These are phyloP conservation scores for Trametes versicolor DNA, from an alignment of 1,284 basidiomycete genomes.

Conservation along the genomic window DNA sequence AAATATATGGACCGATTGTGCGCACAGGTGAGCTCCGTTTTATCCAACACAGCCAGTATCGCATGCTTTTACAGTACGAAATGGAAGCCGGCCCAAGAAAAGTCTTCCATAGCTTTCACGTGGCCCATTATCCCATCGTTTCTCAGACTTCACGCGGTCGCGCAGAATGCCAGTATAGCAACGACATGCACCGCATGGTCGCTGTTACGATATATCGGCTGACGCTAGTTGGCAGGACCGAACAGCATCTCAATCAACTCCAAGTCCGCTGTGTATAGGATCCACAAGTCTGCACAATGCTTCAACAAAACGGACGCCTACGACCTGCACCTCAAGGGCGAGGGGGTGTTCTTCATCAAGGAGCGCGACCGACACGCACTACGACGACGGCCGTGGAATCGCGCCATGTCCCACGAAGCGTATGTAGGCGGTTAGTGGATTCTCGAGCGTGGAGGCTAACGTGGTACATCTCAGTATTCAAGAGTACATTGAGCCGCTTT, in stretches of 20 bases:
- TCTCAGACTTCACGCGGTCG: background rate
- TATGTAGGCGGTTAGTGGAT: background rate
- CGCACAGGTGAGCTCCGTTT: background rate
- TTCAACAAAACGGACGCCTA: constrained; percentile 10
- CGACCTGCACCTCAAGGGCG: constrained; percentile 12
- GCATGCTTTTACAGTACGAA: constrained; percentile 13
- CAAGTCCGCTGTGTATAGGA: background rate
- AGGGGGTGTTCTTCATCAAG: constrained; percentile 12
- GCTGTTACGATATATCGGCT: background rate
- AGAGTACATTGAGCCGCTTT: constrained; percentile 9
- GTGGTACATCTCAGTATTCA: background rate
- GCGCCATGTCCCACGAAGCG: background rate
- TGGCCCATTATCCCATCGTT: too few species aligned
- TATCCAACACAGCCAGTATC: constrained; percentile 1
- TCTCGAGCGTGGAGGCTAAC: background rate
- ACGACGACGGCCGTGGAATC: constrained; percentile 10
- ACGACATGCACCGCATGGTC: too few species aligned
- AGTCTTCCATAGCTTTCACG: too few species aligned
- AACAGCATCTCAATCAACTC: constrained; percentile 8
- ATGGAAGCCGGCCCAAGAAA: too few species aligned
- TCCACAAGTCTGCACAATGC: constrained; percentile 10
- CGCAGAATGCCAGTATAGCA: background rate
- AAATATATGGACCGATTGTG: constrained; percentile 38
- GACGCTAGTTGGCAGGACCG: background rate
- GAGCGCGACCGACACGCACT: constrained; percentile 8